A percentile compares a stretch with the other conserved stretches of the same genome.
phyloP scores from a whole-genome alignment of 163 green algal species.

The Chlorella variabilis region DNA sequence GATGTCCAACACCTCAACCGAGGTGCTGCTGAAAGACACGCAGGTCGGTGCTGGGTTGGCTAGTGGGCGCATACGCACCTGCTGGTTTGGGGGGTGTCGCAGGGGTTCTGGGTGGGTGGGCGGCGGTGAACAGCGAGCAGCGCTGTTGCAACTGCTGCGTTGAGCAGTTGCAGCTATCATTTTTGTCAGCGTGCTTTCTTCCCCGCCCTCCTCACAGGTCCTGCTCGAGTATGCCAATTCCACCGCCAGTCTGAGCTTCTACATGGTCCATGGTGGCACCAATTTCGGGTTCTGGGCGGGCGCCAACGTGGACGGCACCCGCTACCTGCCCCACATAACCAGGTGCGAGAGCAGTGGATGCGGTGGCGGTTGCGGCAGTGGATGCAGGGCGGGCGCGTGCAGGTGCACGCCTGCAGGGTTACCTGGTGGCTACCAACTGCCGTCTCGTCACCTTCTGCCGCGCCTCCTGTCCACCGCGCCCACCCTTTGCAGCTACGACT shows the following conservation, averaged over 20 bases:
- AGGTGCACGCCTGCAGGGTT: too few relatives aligned
- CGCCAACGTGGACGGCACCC: constrained; percentile 38
- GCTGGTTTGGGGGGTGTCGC: too few relatives aligned
- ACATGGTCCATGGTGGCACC: constrained; percentile 76
- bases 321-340: constrained; percentile 39
- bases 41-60: background rate
- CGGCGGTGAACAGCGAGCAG: background rate
- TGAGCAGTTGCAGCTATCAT: background rate
- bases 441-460: too few relatives aligned
- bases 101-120: too few relatives aligned
- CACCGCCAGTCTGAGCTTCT: constrained; percentile 66
- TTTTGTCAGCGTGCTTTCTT: too few relatives aligned
- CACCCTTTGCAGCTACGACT: constrained; percentile 66
- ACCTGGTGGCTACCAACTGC: too few relatives aligned
- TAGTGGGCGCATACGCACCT: too few relatives aligned
- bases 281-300: constrained; percentile 73
- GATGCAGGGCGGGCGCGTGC: too few relatives aligned
- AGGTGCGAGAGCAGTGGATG: background rate
- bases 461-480: too few relatives aligned
- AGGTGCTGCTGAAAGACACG: constrained; percentile 32
- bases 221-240: constrained; percentile 54
- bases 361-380: too few relatives aligned
- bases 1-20: constrained; percentile 67
- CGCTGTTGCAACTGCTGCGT: background rate
- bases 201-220: too few relatives aligned